These are phyloP conservation scores for Leccinum insolens DNA, from an alignment of 1,284 basidiomycete genomes.

Conservation along the genomic window DNA sequence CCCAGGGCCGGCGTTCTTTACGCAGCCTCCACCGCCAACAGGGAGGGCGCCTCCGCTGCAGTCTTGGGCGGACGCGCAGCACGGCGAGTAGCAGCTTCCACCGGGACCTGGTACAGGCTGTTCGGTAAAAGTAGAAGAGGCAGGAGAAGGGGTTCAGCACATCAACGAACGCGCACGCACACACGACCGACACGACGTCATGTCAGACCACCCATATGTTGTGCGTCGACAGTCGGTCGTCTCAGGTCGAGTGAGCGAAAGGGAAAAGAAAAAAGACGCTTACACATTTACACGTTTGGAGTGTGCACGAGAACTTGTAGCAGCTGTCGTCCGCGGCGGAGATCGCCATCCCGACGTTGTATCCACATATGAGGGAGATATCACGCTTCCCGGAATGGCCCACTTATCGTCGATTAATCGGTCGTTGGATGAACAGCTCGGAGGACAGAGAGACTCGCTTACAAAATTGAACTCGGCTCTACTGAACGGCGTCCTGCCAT, in stretches of 20 bases:
- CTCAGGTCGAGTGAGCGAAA: neutral
- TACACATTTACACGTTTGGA: constrained; percentile 14
- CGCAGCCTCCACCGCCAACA: constrained; percentile 25
- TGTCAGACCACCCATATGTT: neutral
- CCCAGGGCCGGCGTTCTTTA: constrained; percentile 25
- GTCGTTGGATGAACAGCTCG: neutral
- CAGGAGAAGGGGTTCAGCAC: neutral
- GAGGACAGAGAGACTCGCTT: neutral
- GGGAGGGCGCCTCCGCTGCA: constrained; percentile 26
- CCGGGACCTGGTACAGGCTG: constrained; percentile 28
- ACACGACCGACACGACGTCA: neutral
- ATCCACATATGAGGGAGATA: neutral
- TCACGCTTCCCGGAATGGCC: constrained; percentile 22
- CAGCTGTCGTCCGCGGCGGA: neutral
- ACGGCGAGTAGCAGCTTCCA: constrained; percentile 25
- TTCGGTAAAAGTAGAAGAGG: neutral
- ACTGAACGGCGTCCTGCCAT: constrained; percentile 27
- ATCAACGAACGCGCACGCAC: neutral
- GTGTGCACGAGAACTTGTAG: constrained; percentile 21
- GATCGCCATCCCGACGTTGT: constrained; percentile 2
- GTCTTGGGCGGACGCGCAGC: constrained; percentile 20
- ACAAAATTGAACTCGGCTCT: constrained; percentile 28
- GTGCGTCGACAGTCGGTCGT: neutral
- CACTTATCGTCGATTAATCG: constrained; percentile 7
- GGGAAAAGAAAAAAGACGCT: neutral